These are phyloP conservation scores for Ophiognomonia clavigignenti-juglandacearum DNA, from an alignment of 2,329 filamentous ascomycete genomes.

Conservation along the genomic window DNA sequence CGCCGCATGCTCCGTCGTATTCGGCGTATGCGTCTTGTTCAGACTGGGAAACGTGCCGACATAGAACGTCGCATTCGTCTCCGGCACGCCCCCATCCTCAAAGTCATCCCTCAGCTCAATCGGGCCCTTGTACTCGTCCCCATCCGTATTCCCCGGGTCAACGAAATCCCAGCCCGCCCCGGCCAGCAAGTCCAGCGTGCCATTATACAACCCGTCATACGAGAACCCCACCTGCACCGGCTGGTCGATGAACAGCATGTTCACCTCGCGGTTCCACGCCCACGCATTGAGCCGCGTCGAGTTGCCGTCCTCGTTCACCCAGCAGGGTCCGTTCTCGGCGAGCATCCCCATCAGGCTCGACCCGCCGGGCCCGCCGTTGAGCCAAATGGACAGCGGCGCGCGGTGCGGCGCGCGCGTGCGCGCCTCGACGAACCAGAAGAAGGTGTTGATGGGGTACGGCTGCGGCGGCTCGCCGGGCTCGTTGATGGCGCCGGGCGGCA, in stretches of 20 bases:
- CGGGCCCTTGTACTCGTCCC: conserved; percentile 14
- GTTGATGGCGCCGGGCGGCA: conserved; percentile 40
- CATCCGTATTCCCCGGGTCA: too few relatives aligned
- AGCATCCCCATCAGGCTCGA: conserved; percentile 51
- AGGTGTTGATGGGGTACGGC: conserved; percentile 58
- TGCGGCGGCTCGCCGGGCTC: conserved; percentile 20
- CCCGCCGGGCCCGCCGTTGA: conserved; percentile 56
- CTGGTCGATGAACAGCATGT: conserved; percentile 64
- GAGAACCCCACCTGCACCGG: conserved; percentile 31
- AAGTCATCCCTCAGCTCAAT: conserved; percentile 10
- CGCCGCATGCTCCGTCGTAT: conserved; percentile 44
- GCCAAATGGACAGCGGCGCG: conserved; percentile 18
- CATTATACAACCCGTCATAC: conserved; percentile 23
- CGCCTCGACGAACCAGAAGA: conserved; percentile 63
- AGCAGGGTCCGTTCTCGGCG: conserved; percentile 47
- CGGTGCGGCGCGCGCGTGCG: conserved; percentile 25
- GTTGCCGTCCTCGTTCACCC: conserved; percentile 46
- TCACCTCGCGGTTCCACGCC: conserved; percentile 56
- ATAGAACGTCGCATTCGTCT: conserved; percentile 12
- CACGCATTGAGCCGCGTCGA: conserved; percentile 47
- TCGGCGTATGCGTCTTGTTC: conserved; percentile 36
- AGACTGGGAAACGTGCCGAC: conserved; percentile 42
- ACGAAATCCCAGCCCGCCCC: neutral
- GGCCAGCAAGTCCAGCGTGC: conserved; percentile 20
- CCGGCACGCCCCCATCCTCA: conserved; percentile 8